A percentile compares a stretch with the other conserved stretches of the same genome.
These are phyloP conservation scores for Chamaecrista fasciculata DNA, from an alignment of 306 rosid genomes.

Conservation along the genomic window DNA sequence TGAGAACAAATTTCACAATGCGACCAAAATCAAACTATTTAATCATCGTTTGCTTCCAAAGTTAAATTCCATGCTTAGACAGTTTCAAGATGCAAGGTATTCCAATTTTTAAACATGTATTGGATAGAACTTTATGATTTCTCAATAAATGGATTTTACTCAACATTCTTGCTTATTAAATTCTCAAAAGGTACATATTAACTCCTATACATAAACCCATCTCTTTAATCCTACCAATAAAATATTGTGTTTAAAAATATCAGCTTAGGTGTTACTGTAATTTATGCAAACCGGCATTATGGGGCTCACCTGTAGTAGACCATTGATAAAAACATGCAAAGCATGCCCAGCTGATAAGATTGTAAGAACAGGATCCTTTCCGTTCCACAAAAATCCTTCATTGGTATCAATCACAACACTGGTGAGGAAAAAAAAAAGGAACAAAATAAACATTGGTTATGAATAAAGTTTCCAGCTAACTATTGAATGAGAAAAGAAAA, in stretches of 20 bases:
- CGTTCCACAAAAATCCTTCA: conserved; percentile 70
- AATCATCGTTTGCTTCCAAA: conserved; percentile 17
- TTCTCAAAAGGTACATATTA: neutral
- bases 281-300: neutral
- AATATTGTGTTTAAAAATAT: neutral
- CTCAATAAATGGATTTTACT: neutral
- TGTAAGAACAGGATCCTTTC: conserved; percentile 70
- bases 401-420: conserved; percentile 73
- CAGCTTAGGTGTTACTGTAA: neutral
- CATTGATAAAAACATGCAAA: conserved; percentile 84
- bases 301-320: conserved; percentile 69
- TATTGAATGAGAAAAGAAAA: neutral
- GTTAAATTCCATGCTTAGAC: neutral
- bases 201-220: neutral
- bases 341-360: conserved; percentile 95
- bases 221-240: neutral
- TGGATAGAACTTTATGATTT: conserved; percentile 6
- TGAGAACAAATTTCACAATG: conserved; percentile 19
- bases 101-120: neutral
- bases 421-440: conserved; percentile 27
- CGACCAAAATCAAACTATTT: conserved; percentile 19
- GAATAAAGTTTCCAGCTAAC: neutral
- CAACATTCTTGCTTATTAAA: neutral
- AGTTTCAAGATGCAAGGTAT: neutral
- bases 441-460: conserved; percentile 3